Evolutionary conservation across 2,329 filamentous ascomycete species (phyloP).

Genomic region (Aspergillus jensenii): DNA sequence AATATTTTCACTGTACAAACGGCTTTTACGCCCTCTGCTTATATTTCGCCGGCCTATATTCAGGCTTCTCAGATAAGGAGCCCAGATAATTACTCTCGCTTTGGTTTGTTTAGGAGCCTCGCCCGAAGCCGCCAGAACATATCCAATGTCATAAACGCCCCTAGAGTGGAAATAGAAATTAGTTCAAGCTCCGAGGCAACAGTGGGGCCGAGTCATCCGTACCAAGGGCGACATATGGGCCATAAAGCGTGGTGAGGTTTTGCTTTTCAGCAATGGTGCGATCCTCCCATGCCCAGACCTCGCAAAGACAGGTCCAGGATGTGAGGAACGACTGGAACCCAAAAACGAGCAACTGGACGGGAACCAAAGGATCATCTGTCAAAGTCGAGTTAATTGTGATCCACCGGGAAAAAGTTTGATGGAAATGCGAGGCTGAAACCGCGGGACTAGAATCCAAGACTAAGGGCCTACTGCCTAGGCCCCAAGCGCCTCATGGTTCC

Average conservation of each 20-base stretch:
- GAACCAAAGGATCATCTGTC: constrained; percentile 56
- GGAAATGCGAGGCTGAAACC: not conserved
- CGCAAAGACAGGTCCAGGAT: constrained; percentile 62
- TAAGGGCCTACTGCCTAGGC: not conserved
- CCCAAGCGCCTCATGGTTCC: not conserved
- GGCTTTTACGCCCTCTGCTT: not conserved
- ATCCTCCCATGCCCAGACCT: constrained; percentile 58
- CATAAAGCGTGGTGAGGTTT: constrained; percentile 54
- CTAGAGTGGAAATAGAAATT: constrained; percentile 20
- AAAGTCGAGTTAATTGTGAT: not conserved
- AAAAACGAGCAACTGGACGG: constrained; percentile 61
- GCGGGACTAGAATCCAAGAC: not conserved
- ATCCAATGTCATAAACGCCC: constrained; percentile 40
- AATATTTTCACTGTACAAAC: not conserved
- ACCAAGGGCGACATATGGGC: constrained; percentile 59
- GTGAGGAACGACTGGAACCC: constrained; percentile 61
- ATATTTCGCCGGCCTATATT: too few species aligned
- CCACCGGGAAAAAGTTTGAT: not conserved
- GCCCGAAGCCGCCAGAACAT: constrained; percentile 35
- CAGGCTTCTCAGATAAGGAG: not conserved
- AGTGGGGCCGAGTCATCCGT: constrained; percentile 29
- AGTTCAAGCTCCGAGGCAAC: not conserved
- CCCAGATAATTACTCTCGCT: constrained; percentile 23
- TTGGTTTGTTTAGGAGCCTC: constrained; percentile 27
- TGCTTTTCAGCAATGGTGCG: constrained; percentile 48